Evolutionary conservation across 228 moss, liverwort and hornwort genomes (phyloP), one percentile per base, ranked within the genome.

Genomic region (Sphagnum fallax): DNA sequence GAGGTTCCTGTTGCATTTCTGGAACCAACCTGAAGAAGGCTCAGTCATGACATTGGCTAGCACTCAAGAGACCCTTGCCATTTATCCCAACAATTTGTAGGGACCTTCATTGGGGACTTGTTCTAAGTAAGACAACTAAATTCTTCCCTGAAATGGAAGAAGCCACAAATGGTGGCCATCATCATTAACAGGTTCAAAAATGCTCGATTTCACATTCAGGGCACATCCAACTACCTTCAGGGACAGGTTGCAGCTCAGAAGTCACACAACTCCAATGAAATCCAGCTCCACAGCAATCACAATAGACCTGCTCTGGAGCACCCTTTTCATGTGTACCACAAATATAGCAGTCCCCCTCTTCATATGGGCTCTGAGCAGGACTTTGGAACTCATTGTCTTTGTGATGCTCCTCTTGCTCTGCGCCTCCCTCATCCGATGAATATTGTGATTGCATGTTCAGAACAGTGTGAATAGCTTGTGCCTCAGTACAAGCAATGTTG

Each of bases 231-330:
- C 58, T 16, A 12, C 18, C 47, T 9, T 55, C 47, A 49, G 68
- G 68, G 5, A 47, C 47, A 47, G 58, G n/a, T n/a, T 58, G 68
- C 49, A 52, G 47, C 5, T 47, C 57, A 6, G 49, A n/a, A 15
- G 10, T 11, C 68, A 68, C 68, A 68, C 68, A 68, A 4, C 14
- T 68, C 58, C 48, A 5, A 68, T 68, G 68, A 13, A 51, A 68
- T 10, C 8, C 68, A 9, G 47, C 55, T 10, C 58, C 68, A 57
- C 68, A 68, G 55, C 68, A 68, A 47, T 68, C 57, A 68, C 68
- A 68, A 47, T 47, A 68, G 55, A 68, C 5, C 6, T 47, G 57
- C 16, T 68, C 57, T 12, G 10, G 32, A 6, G 58, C 8, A 47
- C 58, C 58, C 53, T 67, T 32, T 4, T 53, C 55, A 47, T 32